These are phyloP conservation scores for Neonectria magnoliae DNA, from an alignment of 2,329 filamentous ascomycete species.

Conservation along the genomic window DNA sequence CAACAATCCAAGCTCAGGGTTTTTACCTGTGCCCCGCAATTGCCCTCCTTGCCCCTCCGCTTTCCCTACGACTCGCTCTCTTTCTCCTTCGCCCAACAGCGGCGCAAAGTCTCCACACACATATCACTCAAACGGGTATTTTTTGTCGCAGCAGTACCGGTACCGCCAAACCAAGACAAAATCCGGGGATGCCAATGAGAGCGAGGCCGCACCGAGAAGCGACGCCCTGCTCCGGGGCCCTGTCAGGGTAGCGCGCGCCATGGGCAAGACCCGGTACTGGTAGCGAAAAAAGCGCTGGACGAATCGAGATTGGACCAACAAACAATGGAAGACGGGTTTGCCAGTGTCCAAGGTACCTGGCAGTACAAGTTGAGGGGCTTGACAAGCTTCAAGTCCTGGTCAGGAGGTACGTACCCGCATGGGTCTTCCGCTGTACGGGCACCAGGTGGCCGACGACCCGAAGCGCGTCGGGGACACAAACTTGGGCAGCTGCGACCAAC, in stretches of 20 bases:
- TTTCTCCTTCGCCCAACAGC: not conserved
- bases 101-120: constrained; percentile 2
- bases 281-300: not conserved
- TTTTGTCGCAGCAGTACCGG: not conserved
- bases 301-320: not conserved
- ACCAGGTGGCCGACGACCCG: constrained; percentile 34
- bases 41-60: constrained; percentile 5
- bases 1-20: not conserved
- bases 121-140: not conserved
- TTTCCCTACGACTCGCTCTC: not conserved
- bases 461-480: constrained; percentile 22
- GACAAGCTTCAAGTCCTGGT: not conserved
- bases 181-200: constrained; percentile 44
- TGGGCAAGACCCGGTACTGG: not conserved
- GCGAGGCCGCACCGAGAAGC: constrained; percentile 38
- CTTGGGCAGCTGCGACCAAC: constrained; percentile 34
- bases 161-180: constrained; percentile 17
- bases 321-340: too few species aligned
- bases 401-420: too few species aligned
- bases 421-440: not conserved
- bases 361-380: not conserved
- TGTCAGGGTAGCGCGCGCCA: constrained; percentile 15
- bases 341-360: not conserved
- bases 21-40: constrained; percentile 15
- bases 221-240: constrained; percentile 27